These are phyloP conservation scores for Kondoa malvinella DNA, from an alignment of 768 basidiomycete genomes.

Conservation along the genomic window DNA sequence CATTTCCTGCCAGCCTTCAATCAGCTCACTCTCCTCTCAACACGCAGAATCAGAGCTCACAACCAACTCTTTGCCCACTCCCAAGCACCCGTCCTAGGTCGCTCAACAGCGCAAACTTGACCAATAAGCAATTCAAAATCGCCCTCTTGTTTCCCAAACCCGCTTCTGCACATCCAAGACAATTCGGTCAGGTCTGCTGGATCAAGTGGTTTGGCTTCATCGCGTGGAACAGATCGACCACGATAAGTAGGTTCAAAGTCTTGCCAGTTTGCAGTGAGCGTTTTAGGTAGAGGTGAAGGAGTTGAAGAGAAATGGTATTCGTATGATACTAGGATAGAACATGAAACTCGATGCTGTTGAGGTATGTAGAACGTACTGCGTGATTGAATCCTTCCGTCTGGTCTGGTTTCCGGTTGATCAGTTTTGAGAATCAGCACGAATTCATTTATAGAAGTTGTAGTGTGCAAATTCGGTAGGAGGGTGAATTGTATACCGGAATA, in stretches of 20 bases:
- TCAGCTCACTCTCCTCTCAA: background rate
- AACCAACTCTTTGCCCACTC: background rate
- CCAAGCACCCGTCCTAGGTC: background rate
- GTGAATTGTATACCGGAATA: constrained; percentile 9
- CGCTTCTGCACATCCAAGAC: constrained; percentile 25
- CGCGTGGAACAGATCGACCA: constrained; percentile 15
- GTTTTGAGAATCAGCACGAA: constrained; percentile 21
- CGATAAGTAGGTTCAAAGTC: constrained; percentile 23
- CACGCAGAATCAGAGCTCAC: background rate
- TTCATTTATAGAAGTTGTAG: background rate
- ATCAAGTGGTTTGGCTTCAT: constrained; percentile 20
- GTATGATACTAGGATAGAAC: no score
- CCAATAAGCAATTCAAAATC: constrained; percentile 12
- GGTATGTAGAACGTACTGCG: no score
- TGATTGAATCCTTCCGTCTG: constrained; percentile 22
- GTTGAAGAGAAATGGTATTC: constrained; percentile 20
- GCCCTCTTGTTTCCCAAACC: constrained; percentile 25
- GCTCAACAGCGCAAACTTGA: background rate
- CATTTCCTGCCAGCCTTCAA: background rate
- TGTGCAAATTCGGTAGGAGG: background rate
- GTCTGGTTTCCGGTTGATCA: constrained; percentile 11
- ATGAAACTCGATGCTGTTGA: no score
- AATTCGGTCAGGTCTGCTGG: constrained; percentile 24
- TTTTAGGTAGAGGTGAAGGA: background rate
- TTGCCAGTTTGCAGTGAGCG: constrained; percentile 12